Evolutionary conservation across 2,329 filamentous ascomycete genomes (phyloP).

Genomic region (Elsinoe fawcettii): DNA sequence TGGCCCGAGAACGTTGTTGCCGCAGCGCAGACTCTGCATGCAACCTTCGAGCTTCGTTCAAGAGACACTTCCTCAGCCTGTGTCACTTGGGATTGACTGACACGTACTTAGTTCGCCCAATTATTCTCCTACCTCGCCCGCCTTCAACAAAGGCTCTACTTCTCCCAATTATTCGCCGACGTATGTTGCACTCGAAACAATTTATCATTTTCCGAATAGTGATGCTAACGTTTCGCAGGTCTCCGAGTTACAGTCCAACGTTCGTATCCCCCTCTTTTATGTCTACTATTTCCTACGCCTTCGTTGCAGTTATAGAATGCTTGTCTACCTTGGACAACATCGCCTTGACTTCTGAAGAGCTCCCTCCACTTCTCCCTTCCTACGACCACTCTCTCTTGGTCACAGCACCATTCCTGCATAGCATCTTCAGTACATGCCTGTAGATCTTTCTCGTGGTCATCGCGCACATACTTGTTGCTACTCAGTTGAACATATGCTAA

Average conservation of each 20-base stretch:
- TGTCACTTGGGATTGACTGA: constrained; percentile 26
- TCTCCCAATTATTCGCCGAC: constrained; percentile 68
- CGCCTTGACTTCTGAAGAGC: too few species aligned
- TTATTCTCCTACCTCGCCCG: constrained; percentile 31
- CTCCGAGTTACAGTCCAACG: constrained; percentile 25
- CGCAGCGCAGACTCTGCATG: neutral
- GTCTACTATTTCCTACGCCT: neutral
- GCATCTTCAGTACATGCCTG: too few species aligned
- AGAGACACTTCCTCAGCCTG: constrained; percentile 38
- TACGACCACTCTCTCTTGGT: too few species aligned
- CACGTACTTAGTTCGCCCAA: constrained; percentile 22
- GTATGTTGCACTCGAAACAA: constrained; percentile 53
- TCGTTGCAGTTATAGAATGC: neutral
- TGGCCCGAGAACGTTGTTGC: neutral
- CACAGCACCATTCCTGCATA: too few species aligned
- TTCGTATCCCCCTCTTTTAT: neutral
- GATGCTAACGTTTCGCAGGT: constrained; percentile 24
- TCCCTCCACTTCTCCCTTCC: too few species aligned
- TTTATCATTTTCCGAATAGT: neutral
- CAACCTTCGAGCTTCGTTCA: neutral
- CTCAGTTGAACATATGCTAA: neutral
- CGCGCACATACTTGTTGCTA: neutral
- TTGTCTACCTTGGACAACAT: too few species aligned
- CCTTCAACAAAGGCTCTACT: constrained; percentile 36
- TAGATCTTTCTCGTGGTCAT: too few species aligned